phyloP scores from a whole-genome alignment of 768 basidiomycete genomes.

The Thelephora ganbajun region DNA sequence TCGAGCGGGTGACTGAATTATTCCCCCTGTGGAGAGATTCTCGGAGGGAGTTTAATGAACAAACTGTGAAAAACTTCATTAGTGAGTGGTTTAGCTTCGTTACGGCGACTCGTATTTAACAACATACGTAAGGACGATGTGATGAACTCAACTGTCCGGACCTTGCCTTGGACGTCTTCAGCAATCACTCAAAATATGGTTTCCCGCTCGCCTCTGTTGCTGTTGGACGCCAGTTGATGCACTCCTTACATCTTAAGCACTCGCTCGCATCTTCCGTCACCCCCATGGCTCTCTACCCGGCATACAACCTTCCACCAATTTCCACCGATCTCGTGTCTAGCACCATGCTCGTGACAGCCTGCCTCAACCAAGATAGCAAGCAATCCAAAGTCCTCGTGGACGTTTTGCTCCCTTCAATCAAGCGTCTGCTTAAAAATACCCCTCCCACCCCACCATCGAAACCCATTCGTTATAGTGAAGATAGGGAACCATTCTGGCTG shows the following conservation, averaged over 20 bases:
- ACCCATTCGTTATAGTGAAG: constrained; percentile 3
- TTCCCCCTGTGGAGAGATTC: constrained; percentile 38
- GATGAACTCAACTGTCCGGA: constrained; percentile 38
- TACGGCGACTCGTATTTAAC: neutral
- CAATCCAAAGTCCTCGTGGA: constrained; percentile 26
- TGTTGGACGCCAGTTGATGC: constrained; percentile 42
- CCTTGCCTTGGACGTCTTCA: constrained; percentile 47
- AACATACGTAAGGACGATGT: constrained; percentile 37
- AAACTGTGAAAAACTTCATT: constrained; percentile 34
- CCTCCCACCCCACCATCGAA: constrained; percentile 11
- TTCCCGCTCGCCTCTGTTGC: constrained; percentile 31
- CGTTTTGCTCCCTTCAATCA: constrained; percentile 28
- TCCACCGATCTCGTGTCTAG: constrained; percentile 42
- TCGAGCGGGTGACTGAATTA: constrained; percentile 29
- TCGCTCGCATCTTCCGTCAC: constrained; percentile 35
- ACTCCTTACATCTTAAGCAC: constrained; percentile 34
- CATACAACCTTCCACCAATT: constrained; percentile 40
- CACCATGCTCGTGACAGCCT: constrained; percentile 42
- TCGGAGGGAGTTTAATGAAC: constrained; percentile 23
- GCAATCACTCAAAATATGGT: constrained; percentile 48
- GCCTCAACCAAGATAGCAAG: constrained; percentile 27
- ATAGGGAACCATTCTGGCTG: constrained; percentile 25
- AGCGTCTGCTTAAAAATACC: constrained; percentile 15
- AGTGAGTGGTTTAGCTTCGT: constrained; percentile 26
- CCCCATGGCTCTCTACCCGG: constrained; percentile 36